Conservation (phyloP, 73 alveolate genomes). For the Stentor coeruleus region DNA sequence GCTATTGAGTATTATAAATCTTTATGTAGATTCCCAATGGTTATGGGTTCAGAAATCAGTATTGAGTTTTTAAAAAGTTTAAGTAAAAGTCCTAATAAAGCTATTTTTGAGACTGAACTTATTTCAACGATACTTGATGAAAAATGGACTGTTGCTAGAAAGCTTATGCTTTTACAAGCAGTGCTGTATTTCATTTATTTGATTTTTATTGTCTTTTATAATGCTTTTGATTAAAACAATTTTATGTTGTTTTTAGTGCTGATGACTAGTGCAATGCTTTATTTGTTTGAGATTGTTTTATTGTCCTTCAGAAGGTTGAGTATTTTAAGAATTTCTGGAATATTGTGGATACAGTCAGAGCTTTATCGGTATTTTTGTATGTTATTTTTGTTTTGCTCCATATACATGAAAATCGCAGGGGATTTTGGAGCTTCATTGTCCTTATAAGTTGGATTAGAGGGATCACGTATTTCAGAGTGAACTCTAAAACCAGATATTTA, state of each 20-base stretch:
- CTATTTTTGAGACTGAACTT: neutral
- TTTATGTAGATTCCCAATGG: neutral
- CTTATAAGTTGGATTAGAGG: slow-evolving; percentile 1
- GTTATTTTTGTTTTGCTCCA: neutral
- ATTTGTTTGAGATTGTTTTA: neutral
- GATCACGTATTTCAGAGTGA: slow-evolving; percentile 1
- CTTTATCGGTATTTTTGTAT: neutral
- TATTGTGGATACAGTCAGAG: neutral
- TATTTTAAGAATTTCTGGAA: neutral
- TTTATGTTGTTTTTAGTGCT: neutral
- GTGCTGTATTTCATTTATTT: neutral
- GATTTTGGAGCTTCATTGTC: neutral
- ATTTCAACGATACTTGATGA: slow-evolving; percentile 8
- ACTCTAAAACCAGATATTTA: neutral
- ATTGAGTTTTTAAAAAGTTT: neutral
- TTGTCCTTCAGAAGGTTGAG: neutral
- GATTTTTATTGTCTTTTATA: neutral
- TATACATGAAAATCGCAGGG: neutral
- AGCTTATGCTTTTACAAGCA: neutral
- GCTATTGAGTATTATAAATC: neutral
- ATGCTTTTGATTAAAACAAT: neutral
- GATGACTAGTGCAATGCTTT: neutral
- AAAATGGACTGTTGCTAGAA: slow-evolving; percentile 5
- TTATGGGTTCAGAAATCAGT: slow-evolving; percentile 16
- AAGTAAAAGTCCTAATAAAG: neutral